A percentile compares a stretch with the other conserved stretches of the same genome.
Evolutionary conservation across 1,284 basidiomycete species (phyloP).

Genomic region (Marasmius sp.): DNA sequence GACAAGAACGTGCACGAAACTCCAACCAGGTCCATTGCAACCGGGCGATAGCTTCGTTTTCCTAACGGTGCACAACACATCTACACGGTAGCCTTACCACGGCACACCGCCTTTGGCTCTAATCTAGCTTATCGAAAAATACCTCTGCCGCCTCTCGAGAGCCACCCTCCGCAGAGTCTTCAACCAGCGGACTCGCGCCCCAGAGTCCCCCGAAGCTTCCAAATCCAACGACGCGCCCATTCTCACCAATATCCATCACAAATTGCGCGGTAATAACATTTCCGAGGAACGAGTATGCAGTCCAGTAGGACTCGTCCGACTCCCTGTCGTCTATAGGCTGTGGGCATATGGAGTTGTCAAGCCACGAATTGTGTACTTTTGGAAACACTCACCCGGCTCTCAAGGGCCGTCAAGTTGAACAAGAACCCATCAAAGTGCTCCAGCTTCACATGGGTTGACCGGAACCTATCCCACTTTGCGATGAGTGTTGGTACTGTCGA

Average conservation of each 20-base stretch:
- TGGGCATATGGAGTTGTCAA: not conserved
- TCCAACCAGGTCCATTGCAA: too few species aligned
- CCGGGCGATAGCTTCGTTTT: too few species aligned
- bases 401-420: slow-evolving; percentile 19
- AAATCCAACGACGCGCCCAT: slow-evolving; percentile 11
- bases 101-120: not conserved
- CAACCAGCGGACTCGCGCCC: slow-evolving; percentile 21
- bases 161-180: slow-evolving; percentile 17
- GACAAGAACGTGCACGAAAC: too few species aligned
- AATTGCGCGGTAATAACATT: slow-evolving; percentile 12
- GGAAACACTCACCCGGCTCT: slow-evolving; percentile 17
- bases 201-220: slow-evolving; percentile 19
- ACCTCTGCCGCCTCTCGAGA: slow-evolving; percentile 24
- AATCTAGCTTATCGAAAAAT: slow-evolving; percentile 19
- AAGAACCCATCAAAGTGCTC: slow-evolving; percentile 20
- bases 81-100: not conserved
- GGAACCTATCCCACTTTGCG: slow-evolving; percentile 18
- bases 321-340: slow-evolving; percentile 16
- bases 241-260: not conserved
- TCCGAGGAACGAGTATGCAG: not conserved
- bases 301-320: slow-evolving; percentile 14
- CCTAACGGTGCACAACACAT: not conserved
- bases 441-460: slow-evolving; percentile 17
- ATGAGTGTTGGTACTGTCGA: slow-evolving; percentile 21
- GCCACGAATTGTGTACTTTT: not conserved